Evolutionary conservation across 176 grass and related monocot species (phyloP), one percentile per base, ranked within the genome.

Genomic region (Aegilops tauschii): DNA sequence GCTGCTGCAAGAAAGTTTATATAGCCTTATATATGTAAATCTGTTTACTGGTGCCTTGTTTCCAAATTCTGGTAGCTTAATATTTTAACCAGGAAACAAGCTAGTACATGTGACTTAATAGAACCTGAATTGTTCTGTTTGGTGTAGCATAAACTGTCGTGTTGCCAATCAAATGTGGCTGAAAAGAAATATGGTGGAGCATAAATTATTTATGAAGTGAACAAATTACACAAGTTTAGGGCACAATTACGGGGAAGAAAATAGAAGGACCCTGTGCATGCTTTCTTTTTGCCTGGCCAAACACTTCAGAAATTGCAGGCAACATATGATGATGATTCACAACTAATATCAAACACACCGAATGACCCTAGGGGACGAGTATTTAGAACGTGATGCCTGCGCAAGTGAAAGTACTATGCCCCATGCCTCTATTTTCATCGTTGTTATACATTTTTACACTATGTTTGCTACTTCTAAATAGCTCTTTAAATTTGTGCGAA

Each of bases 21-120:
- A 76, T 47, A 23, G 9, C 80, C 17, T 87, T 73, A 77, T 87
- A 81, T 86, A 84, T 87, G 85, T 92, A 88, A 76, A 87, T 87
- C 72, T 87, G 59, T 78, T 81, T 70, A 85, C 59, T 69, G 64
- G 40, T 69, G 72, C 31, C 18, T 50, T 82, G n/a, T 54, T 56
- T 77, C 74, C 52, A 40, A 37, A 47, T 75, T 83, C 16, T 66
- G 2, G 58, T 67, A 44, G 79, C 7, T 37, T 72, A 40, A 47
- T 82, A 54, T 84, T 89, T 56, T 83, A 76, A 77, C 20, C 47
- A 66, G 86, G 86, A 47, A 31, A 29, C 69, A 61, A 45, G 37
- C 47, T 72, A 16, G 14, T 16, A 16, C 21, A 54, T 11, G 17
- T 27, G 65, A 44, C 20, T 52, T 25, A 17, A 72, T 80, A 59